A percentile compares a stretch with the other conserved stretches of the same genome.
phyloP scores from a whole-genome alignment of 2,329 filamentous ascomycete genomes.

The Gliomastix tumulicola region DNA sequence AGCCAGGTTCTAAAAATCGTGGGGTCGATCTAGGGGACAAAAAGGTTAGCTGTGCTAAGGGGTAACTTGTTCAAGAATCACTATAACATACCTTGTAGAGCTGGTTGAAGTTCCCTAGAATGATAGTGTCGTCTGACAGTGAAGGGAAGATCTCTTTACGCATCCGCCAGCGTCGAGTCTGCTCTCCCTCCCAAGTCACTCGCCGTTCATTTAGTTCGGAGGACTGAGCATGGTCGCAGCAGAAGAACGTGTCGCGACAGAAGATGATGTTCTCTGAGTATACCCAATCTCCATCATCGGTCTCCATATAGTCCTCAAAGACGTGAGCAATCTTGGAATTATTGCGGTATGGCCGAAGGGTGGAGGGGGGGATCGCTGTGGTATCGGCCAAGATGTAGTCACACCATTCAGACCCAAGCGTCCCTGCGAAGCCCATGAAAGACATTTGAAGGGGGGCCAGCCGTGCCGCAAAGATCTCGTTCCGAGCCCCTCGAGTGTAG shows the following conservation, averaged over 20 bases:
- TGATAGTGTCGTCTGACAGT: slow-evolving; percentile 75
- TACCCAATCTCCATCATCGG: slow-evolving; percentile 73
- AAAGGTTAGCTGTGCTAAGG: no score
- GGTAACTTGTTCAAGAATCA: no score
- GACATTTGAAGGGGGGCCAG: slow-evolving; percentile 98
- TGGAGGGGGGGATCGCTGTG: slow-evolving; percentile 75
- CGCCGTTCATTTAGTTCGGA: slow-evolving; percentile 62
- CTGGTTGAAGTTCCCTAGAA: slow-evolving; percentile 97
- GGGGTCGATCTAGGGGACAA: slow-evolving; percentile 96
- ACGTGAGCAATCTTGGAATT: slow-evolving; percentile 71
- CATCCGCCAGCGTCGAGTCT: slow-evolving; percentile 80
- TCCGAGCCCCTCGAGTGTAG: slow-evolving; percentile 92
- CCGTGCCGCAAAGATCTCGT: slow-evolving; percentile 92
- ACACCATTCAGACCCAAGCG: slow-evolving; percentile 94
- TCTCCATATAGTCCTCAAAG: slow-evolving; percentile 58
- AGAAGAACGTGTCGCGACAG: slow-evolving; percentile 93
- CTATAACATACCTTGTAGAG: slow-evolving; percentile 83
- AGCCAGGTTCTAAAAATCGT: slow-evolving; percentile 95
- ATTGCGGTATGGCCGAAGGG: slow-evolving; percentile 70
- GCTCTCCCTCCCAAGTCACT: slow-evolving; percentile 78
- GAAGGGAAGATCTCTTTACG: slow-evolving; percentile 84
- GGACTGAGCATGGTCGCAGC: slow-evolving; percentile 92
- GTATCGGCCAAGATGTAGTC: slow-evolving; percentile 92
- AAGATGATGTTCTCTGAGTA: slow-evolving; percentile 97
- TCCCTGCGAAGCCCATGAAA: slow-evolving; percentile 98